phyloP scores from a whole-genome alignment of 495 filamentous ascomycete genomes.

The Chlorociboria aeruginascens region DNA sequence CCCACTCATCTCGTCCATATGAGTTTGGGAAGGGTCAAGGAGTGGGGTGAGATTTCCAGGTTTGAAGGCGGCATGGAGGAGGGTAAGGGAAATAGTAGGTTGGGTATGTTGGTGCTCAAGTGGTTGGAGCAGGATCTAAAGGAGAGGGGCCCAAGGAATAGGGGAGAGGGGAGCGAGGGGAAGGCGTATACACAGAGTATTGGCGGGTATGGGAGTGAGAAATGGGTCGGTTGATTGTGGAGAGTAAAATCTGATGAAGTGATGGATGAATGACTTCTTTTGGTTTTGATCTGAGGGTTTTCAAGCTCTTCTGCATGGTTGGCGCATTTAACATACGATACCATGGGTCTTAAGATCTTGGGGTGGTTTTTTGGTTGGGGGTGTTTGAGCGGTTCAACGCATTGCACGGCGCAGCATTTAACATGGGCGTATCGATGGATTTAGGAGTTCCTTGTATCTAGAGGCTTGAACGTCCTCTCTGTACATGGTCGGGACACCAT shows the following conservation, averaged over 20 bases:
- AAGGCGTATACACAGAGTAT: slow-evolving; percentile 60
- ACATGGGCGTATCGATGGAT: no score
- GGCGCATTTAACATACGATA: slow-evolving; percentile 2
- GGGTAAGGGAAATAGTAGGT: slow-evolving; percentile 52
- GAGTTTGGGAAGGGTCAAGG: slow-evolving; percentile 74
- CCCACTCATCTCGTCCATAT: slow-evolving; percentile 93
- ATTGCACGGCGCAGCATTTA: slow-evolving; percentile 16
- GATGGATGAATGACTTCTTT: background rate
- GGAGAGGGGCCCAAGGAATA: slow-evolving; percentile 65
- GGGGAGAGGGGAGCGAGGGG: slow-evolving; percentile 46
- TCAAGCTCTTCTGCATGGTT: slow-evolving; percentile 1
- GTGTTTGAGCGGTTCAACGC: slow-evolving; percentile 12
- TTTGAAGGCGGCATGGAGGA: slow-evolving; percentile 27
- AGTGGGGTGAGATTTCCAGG: slow-evolving; percentile 54
- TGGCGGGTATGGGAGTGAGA: slow-evolving; percentile 71
- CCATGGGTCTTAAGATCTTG: background rate
- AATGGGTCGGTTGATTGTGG: background rate
- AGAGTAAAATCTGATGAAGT: background rate
- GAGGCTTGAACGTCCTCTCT: background rate
- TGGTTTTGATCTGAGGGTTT: background rate
- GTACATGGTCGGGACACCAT: background rate
- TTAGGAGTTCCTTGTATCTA: no score
- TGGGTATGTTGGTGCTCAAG: slow-evolving; percentile 74
- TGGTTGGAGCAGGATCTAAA: slow-evolving; percentile 80
- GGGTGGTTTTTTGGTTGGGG: no score